Percentiles rank a stretch among this genome's conserved stretches.
Evolutionary conservation across 1,139 yeast genomes (phyloP).

Genomic region (Candida gigantensis): DNA sequence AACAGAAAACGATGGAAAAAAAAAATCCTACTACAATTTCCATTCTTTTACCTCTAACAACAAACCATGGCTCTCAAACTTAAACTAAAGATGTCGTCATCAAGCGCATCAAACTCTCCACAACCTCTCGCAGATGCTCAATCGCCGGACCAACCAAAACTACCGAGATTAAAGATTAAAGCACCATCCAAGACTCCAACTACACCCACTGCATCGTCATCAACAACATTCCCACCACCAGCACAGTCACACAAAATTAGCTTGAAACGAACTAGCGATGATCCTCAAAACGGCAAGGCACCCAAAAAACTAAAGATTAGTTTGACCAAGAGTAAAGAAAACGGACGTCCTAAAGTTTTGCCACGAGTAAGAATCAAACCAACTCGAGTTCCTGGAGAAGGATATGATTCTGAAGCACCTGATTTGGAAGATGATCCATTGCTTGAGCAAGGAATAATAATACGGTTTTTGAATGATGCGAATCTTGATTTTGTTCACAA

Average conservation of each 20-base stretch:
- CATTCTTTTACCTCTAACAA: no score
- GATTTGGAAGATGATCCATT: conserved; percentile 94
- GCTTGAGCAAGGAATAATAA: conserved; percentile 79
- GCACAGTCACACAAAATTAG: background rate
- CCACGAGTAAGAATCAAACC: conserved; percentile 81
- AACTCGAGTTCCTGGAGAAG: conserved; percentile 86
- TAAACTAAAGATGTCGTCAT: conserved; percentile 26
- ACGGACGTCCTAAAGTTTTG: conserved; percentile 24
- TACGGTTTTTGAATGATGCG: conserved; percentile 78
- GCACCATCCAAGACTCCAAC: conserved; percentile 23
- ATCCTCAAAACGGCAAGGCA: conserved; percentile 18
- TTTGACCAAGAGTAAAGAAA: conserved; percentile 18
- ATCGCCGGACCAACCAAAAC: conserved; percentile 13
- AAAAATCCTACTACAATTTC: no score
- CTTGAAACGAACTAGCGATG: conserved; percentile 9
- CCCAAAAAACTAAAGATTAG: conserved; percentile 25
- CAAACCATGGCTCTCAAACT: conserved; percentile 25
- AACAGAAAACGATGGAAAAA: no score
- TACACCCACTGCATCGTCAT: conserved; percentile 9
- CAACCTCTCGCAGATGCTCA: conserved; percentile 5
- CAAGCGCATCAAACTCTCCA: conserved; percentile 13
- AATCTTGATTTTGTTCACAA: conserved; percentile 76
- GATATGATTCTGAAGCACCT: conserved; percentile 96
- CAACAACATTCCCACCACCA: conserved; percentile 1
- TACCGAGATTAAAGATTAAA: conserved; percentile 31